Base-by-base conservation (phyloP, 1,284 basidiomycete genomes). In the Ganoderma resinaceum region DNA sequence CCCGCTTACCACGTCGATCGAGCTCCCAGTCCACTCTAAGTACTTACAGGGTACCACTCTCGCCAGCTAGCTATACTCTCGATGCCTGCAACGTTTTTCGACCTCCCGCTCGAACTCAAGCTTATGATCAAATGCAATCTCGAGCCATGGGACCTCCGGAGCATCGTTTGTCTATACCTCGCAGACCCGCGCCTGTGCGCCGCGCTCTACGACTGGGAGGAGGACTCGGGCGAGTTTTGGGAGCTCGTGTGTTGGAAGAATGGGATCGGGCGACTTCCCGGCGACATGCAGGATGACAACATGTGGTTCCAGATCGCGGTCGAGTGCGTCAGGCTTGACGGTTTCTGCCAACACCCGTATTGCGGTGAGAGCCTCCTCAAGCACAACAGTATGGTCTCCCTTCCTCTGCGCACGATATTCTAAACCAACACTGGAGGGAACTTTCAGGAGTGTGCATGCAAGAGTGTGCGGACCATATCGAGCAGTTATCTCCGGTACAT, bases 211-310 rank as follows among this genome's bases (percentile, higher is more conserved):
- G 42, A 73, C 60, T 66, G 61, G 49, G 64, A 66, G 9, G 63
- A 57, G 12, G 26, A 66, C 11, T 18, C 29, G 12, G 70, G 66
- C 3, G 46, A n/a, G 3, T 76, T 76, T 33, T 76, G 73, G 73
- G 35, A 63, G 37, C 33, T 49, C 16, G 58, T 62, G 1, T 66
- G 66, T 38, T 74, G 72, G 66, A 6, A 52, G 3, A 43, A 60
- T 63, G 31, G 71, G 66, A 8, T 71, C 67, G 26, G 70, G 61
- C 49, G 20, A 3, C 57, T 58, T 14, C 35, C 52, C 1, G 16
- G 29, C 14, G 52, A 55, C 16, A 55, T 42, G 5, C 62, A 63
- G 12, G 61, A 49, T 26, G 33, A 40, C 16, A 4, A 14, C 3
- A 3, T 33, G 7, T 70, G 68, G 68, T 53, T 29, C n/a, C 11